Base-by-base conservation (phyloP, 495 filamentous ascomycete genomes). In the Hypoxylon rickii region DNA sequence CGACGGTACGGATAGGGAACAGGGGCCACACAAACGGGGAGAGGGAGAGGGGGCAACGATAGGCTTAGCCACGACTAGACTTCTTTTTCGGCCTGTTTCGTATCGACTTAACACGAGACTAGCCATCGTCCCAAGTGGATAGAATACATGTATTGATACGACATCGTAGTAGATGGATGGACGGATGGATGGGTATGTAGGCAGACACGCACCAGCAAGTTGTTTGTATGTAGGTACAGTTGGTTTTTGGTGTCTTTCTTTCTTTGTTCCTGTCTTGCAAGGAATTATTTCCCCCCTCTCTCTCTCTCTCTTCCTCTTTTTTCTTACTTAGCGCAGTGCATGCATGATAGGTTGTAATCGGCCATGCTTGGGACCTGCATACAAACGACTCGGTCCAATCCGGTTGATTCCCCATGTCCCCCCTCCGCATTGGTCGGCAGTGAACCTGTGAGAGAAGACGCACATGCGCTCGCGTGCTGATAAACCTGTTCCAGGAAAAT, bases 11-110 rank as follows among this genome's bases (percentile, higher is more conserved):
- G 38, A 33, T 42, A 45, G 22, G 26, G 21, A 45, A 38, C 16
- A 58, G 46, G 58, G 58, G 17, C n/a, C n/a, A 44, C 40, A 36
- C 44, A 63, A 58, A 53, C 44, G 34, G 40, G 49, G 53, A 53
- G 37, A 13, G 26, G 16, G 24, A 57, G 42, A 38, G 44, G 49
- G 19, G n/a, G 19, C 40, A 50, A 51, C 49, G 48, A 63, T 63
- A 58, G 59, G 59, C 44, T 44, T 21, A 44, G 29, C 50, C 40
- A 52, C 37, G 40, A 34, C 47, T 63, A 60, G 64, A 57, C 46
- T 13, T 58, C 51, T 17, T 42, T 41, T 55, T 58, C 57, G 56
- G 53, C 37, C 49, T 65, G 68, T 73, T 73, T 71, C 66, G 64
- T 62, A 59, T 59, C 65, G 65, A 65, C 55, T 51, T 43, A 46